phyloP scores from a whole-genome alignment of 768 basidiomycete species.

The Rhizopogon vulgaris region DNA sequence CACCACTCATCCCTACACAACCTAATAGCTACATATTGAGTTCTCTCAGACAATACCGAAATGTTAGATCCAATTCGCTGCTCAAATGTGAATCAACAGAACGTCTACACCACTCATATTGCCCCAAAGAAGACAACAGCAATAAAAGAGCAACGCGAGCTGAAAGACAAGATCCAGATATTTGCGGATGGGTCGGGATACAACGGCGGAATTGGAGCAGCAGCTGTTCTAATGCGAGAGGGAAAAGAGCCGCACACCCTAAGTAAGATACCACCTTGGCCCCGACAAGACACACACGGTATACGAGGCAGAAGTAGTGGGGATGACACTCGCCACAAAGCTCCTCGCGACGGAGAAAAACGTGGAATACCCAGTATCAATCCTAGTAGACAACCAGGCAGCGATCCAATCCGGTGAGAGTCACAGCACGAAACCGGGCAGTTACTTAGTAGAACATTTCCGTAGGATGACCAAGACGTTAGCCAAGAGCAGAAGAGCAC shows the following conservation, averaged over 20 bases:
- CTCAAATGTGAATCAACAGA: no score
- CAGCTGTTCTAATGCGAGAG: not conserved
- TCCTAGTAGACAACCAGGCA: slow-evolving; percentile 6
- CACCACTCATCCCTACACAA: no score
- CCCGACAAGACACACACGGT: not conserved
- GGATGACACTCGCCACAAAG: not conserved
- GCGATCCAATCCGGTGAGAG: not conserved
- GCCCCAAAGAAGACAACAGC: no score
- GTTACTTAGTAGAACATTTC: slow-evolving; percentile 1
- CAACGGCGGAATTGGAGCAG: not conserved
- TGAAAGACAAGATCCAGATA: not conserved
- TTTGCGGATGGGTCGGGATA: slow-evolving; percentile 12
- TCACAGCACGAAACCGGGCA: not conserved
- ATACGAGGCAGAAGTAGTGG: not conserved
- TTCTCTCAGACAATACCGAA: no score
- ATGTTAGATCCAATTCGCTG: no score
- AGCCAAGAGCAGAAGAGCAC: no score
- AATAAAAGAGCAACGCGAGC: no score
- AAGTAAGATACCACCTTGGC: not conserved
- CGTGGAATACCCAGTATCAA: not conserved
- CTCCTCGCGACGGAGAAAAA: not conserved
- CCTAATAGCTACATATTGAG: no score
- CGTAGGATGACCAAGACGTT: slow-evolving; percentile 1
- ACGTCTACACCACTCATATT: no score
- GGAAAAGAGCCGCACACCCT: no score